These are phyloP conservation scores for Globisporangium acanthophoron DNA, from an alignment of 352 stramenopile genomes.

Conservation along the genomic window DNA sequence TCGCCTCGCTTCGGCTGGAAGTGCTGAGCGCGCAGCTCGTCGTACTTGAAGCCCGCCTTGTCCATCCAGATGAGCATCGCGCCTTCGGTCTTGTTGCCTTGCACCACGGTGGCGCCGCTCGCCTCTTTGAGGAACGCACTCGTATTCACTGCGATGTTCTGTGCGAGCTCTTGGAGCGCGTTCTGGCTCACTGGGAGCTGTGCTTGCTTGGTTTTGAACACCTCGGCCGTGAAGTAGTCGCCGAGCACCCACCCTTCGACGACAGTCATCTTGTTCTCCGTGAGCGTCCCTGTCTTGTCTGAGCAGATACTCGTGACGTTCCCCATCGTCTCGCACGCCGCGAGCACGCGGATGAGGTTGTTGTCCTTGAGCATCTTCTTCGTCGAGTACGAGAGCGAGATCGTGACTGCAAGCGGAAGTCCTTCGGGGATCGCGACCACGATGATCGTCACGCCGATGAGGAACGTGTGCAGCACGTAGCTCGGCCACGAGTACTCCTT, in stretches of 20 bases:
- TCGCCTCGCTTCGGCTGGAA: conserved; percentile 53
- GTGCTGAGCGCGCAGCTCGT: conserved; percentile 44
- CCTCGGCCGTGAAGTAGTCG: conserved; percentile 46
- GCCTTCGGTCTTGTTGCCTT: conserved; percentile 84
- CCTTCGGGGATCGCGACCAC: conserved; percentile 95
- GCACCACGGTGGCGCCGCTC: conserved; percentile 28
- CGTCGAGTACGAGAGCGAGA: conserved; percentile 93
- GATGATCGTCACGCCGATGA: conserved; percentile 93
- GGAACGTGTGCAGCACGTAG: conserved; percentile 91
- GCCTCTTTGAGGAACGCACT: conserved; percentile 67
- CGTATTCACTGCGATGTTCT: conserved; percentile 68
- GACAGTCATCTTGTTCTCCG: conserved; percentile 98
- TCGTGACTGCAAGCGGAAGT: conserved; percentile 91
- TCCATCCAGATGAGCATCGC: conserved; percentile 72
- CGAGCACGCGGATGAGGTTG: conserved; percentile 97
- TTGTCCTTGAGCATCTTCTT: conserved; percentile 99
- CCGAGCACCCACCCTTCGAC: conserved; percentile 86
- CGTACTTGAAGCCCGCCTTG: conserved; percentile 50
- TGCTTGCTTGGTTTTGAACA: conserved; percentile 28
- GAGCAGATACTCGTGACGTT: conserved; percentile 98
- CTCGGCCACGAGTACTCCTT: conserved; percentile 62
- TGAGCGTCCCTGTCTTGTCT: conserved; percentile 97
- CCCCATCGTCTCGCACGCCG: conserved; percentile 98
- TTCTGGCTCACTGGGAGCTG: conserved; percentile 30
- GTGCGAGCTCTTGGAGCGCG: conserved; percentile 35